Evolutionary conservation across 2,329 filamentous ascomycete species (phyloP).

Genomic region (Emmonsia crescens): DNA sequence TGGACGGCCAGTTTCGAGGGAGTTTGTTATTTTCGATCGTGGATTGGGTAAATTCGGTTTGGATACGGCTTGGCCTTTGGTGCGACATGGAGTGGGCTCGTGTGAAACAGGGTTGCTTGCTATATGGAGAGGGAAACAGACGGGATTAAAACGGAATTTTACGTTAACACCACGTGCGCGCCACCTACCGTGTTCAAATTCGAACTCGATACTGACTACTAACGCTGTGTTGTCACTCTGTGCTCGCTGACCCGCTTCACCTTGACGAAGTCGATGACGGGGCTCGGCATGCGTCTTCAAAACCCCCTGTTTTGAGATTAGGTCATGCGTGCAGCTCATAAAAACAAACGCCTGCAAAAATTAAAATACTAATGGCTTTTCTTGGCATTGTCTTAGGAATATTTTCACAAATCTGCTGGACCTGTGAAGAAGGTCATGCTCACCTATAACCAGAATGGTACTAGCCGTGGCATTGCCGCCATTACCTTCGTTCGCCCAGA

Average conservation of each 20-base stretch:
- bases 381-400: slow-evolving; percentile 66
- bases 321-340: slow-evolving; percentile 1
- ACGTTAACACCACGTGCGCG: slow-evolving; percentile 9
- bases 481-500: slow-evolving; percentile 74
- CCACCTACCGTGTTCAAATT: background rate
- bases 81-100: background rate
- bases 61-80: background rate
- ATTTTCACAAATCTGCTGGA: slow-evolving; percentile 79
- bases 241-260: slow-evolving; percentile 47
- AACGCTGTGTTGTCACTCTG: slow-evolving; percentile 40
- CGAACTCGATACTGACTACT: slow-evolving; percentile 24
- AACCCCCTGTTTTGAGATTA: slow-evolving; percentile 15
- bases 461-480: slow-evolving; percentile 84
- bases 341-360: slow-evolving; percentile 11
- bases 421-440: slow-evolving; percentile 84
- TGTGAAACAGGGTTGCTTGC: background rate
- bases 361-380: slow-evolving; percentile 35
- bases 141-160: background rate
- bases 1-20: background rate
- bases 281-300: slow-evolving; percentile 14
- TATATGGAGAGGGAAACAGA: background rate
- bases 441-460: slow-evolving; percentile 84
- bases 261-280: slow-evolving; percentile 11
- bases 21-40: background rate
- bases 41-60: background rate